phyloP scores from a whole-genome alignment of 805 yeast genomes.

The Yarrowia keelungensis region DNA sequence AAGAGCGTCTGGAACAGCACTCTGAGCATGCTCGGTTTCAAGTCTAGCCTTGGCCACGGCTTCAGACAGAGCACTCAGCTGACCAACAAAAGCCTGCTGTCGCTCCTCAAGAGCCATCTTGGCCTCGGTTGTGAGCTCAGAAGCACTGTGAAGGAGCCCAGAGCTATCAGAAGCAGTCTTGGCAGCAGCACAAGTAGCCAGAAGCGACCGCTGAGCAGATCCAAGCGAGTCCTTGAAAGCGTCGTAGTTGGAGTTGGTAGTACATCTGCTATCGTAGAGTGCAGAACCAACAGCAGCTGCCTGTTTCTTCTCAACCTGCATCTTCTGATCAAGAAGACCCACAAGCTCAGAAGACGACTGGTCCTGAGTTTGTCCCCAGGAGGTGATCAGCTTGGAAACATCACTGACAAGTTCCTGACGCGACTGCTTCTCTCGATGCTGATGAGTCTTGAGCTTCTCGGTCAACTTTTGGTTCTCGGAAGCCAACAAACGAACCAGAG shows the following conservation, averaged over 20 bases:
- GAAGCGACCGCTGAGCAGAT: conserved; percentile 9
- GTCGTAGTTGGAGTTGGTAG: conserved; percentile 9
- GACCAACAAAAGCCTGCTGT: conserved; percentile 22
- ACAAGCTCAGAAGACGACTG: not conserved
- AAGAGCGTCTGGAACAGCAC: conserved; percentile 25
- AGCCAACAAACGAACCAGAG: conserved; percentile 13
- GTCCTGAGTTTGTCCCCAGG: conserved; percentile 7
- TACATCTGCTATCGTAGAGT: conserved; percentile 2
- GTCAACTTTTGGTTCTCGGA: conserved; percentile 19
- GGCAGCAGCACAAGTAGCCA: conserved; percentile 19
- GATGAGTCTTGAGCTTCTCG: conserved; percentile 11
- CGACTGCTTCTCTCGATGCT: conserved; percentile 10
- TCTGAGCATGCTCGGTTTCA: conserved; percentile 31
- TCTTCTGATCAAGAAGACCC: conserved; percentile 6
- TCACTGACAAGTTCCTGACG: conserved; percentile 12
- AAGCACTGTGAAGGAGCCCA: conserved; percentile 12
- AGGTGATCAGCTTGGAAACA: not conserved
- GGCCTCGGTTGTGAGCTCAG: conserved; percentile 7
- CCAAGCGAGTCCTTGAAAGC: conserved; percentile 11
- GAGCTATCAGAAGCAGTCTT: conserved; percentile 25
- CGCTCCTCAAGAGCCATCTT: conserved; percentile 26
- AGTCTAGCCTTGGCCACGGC: conserved; percentile 24
- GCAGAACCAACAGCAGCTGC: conserved; percentile 23
- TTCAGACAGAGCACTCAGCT: conserved; percentile 7
- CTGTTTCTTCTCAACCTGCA: conserved; percentile 16